phyloP scores from a whole-genome alignment of 2,329 filamentous ascomycete genomes.

The Curvularia eragrostidis region DNA sequence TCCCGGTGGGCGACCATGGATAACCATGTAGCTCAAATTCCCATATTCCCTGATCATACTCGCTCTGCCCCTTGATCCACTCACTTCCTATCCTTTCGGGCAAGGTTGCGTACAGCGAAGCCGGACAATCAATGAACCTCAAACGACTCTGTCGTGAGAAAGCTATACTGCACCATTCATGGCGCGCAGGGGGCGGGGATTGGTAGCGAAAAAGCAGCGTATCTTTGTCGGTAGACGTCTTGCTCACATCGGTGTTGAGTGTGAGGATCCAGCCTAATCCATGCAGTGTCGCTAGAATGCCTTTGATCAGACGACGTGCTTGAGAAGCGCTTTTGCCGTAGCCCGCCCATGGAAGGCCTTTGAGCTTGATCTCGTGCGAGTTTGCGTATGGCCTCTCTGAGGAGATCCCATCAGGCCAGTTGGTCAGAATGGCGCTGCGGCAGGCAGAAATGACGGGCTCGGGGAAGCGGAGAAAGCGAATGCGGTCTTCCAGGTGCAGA shows the following conservation, averaged over 20 bases:
- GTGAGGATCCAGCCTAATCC: constrained; percentile 50
- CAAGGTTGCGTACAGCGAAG: constrained; percentile 18
- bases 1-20: constrained; percentile 42
- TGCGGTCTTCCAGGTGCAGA: constrained; percentile 29
- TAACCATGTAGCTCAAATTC: constrained; percentile 48
- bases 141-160: constrained; percentile 41
- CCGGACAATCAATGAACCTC: constrained; percentile 42
- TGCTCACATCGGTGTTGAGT: constrained; percentile 47
- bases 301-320: constrained; percentile 42
- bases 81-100: constrained; percentile 16
- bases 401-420: constrained; percentile 44
- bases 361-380: constrained; percentile 49
- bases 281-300: constrained; percentile 32
- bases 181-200: constrained; percentile 40
- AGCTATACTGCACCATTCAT: constrained; percentile 49
- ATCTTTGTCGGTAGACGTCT: constrained; percentile 35
- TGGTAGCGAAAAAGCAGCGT: constrained; percentile 51
- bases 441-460: constrained; percentile 34
- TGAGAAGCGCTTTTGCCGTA: constrained; percentile 36
- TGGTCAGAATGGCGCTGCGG: constrained; percentile 28
- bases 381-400: constrained; percentile 40
- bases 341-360: constrained; percentile 47
- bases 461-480: constrained; percentile 50
- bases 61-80: constrained; percentile 19
- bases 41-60: constrained; percentile 22